These are phyloP conservation scores for Verticillium albo-atrum DNA, from an alignment of 2,329 filamentous ascomycete genomes.

Conservation along the genomic window DNA sequence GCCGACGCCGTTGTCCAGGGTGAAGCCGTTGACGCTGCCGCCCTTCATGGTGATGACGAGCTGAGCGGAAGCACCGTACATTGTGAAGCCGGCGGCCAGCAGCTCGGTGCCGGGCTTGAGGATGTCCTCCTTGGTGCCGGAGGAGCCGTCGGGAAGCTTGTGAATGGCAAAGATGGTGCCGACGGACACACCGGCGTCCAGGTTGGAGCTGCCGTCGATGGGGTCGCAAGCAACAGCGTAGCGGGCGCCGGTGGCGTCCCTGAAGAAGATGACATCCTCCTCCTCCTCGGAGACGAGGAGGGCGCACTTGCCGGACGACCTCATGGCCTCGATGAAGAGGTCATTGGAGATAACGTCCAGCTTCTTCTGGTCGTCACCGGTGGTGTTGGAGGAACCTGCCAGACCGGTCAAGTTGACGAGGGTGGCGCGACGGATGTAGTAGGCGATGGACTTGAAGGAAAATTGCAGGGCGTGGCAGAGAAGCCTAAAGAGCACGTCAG, in stretches of 20 bases:
- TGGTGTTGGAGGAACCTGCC: slow-evolving; percentile 89
- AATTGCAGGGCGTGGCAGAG: slow-evolving; percentile 98
- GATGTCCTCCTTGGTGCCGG: slow-evolving; percentile 77
- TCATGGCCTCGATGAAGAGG: slow-evolving; percentile 94
- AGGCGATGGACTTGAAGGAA: slow-evolving; percentile 99
- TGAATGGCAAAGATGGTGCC: slow-evolving; percentile 96
- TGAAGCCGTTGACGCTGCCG: slow-evolving; percentile 93
- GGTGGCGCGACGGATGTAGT: slow-evolving; percentile 95
- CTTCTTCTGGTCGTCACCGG: slow-evolving; percentile 99
- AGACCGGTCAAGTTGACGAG: slow-evolving; percentile 94
- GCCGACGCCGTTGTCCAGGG: slow-evolving; percentile 90
- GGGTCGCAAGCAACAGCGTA: slow-evolving; percentile 97
- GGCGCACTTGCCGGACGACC: slow-evolving; percentile 82
- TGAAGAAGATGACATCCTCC: slow-evolving; percentile 86
- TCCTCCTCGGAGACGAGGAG: slow-evolving; percentile 97
- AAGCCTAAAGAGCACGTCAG: slow-evolving; percentile 50
- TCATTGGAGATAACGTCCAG: slow-evolving; percentile 99
- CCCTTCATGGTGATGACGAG: slow-evolving; percentile 96
- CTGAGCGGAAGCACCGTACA: slow-evolving; percentile 97
- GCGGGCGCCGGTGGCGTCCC: slow-evolving; percentile 67
- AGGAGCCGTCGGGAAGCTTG: slow-evolving; percentile 74
- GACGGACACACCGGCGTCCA: slow-evolving; percentile 95
- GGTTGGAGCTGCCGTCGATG: slow-evolving; percentile 95
- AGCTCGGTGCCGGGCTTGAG: slow-evolving; percentile 87
- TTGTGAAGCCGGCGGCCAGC: slow-evolving; percentile 95